A percentile compares a stretch with the other conserved stretches of the same genome.
These are phyloP conservation scores for Grigorovia jiainica DNA, from an alignment of 805 yeast genomes.

Conservation along the genomic window DNA sequence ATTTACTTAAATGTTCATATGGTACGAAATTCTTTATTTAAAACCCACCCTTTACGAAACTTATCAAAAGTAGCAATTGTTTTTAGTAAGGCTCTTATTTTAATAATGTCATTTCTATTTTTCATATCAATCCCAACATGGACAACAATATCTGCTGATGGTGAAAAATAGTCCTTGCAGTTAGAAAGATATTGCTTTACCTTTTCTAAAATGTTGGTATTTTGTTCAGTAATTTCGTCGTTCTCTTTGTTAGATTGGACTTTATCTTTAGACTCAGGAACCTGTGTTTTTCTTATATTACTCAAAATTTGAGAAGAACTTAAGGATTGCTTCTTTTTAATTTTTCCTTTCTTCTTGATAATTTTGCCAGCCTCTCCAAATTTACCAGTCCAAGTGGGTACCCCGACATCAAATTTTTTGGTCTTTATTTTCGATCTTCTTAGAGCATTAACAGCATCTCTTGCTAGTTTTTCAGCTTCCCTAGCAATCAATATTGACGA, in stretches of 20 bases:
- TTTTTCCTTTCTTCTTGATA: conserved; percentile 14
- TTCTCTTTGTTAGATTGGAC: conserved; percentile 10
- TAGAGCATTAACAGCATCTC: conserved; percentile 45
- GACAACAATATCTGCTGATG: conserved; percentile 40
- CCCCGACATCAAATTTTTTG: conserved; percentile 46
- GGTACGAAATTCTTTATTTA: conserved; percentile 33
- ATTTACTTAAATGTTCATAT: no score
- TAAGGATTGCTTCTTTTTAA: neutral
- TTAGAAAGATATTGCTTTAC: conserved; percentile 33
- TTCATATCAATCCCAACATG: conserved; percentile 32
- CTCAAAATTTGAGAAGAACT: conserved; percentile 21
- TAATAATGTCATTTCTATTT: conserved; percentile 46
- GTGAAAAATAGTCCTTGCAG: conserved; percentile 34
- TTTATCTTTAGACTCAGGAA: conserved; percentile 3
- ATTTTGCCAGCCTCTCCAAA: conserved; percentile 76
- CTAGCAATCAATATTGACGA: conserved; percentile 36
- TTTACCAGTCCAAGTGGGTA: conserved; percentile 94
- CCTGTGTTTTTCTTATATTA: conserved; percentile 15
- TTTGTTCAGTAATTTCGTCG: neutral
- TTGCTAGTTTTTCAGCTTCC: conserved; percentile 52
- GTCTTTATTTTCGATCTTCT: conserved; percentile 42
- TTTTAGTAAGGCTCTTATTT: conserved; percentile 58
- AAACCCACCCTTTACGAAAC: conserved; percentile 50
- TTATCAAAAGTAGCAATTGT: conserved; percentile 61
- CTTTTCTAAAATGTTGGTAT: conserved; percentile 6